phyloP scores from a whole-genome alignment of 108 stramenopile species.

The Aurantiochytrium sp. region DNA sequence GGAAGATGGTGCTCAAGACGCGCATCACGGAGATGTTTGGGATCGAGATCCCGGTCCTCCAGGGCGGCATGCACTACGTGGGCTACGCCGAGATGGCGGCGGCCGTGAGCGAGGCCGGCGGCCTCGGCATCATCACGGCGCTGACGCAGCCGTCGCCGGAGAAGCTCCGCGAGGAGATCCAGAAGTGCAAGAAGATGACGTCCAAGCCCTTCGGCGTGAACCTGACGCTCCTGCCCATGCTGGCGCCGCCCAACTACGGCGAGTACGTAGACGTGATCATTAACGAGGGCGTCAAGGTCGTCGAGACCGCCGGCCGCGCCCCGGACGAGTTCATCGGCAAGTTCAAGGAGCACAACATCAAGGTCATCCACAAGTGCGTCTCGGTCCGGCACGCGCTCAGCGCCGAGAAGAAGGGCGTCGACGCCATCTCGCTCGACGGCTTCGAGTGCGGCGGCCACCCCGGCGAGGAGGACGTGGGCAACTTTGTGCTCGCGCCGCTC shows the following conservation, averaged over 20 bases:
- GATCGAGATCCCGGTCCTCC: slow-evolving; percentile 48
- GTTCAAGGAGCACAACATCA: slow-evolving; percentile 47
- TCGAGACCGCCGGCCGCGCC: slow-evolving; percentile 49
- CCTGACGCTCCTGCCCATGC: slow-evolving; percentile 49
- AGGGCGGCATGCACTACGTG: slow-evolving; percentile 51
- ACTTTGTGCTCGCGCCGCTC: slow-evolving; percentile 50
- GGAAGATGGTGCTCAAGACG: slow-evolving; percentile 35
- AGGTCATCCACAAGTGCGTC: slow-evolving; percentile 56
- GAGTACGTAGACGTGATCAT: slow-evolving; percentile 47
- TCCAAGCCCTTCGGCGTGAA: slow-evolving; percentile 53
- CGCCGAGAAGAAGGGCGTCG: slow-evolving; percentile 48
- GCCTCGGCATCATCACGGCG: slow-evolving; percentile 47
- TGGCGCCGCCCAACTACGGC: slow-evolving; percentile 42
- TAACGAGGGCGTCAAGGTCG: slow-evolving; percentile 44
- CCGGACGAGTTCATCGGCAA: slow-evolving; percentile 42
- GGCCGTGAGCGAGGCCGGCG: slow-evolving; percentile 56
- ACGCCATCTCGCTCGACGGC: slow-evolving; percentile 50
- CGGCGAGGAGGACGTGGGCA: slow-evolving; percentile 53
- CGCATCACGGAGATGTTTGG: slow-evolving; percentile 43
- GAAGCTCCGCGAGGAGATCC: slow-evolving; percentile 38
- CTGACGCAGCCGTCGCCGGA: slow-evolving; percentile 43
- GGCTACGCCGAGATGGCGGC: slow-evolving; percentile 47
- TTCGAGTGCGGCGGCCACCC: slow-evolving; percentile 53
- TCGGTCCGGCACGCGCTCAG: slow-evolving; percentile 47
- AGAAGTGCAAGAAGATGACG: slow-evolving; percentile 34